Evolutionary conservation across 768 basidiomycete species (phyloP), one percentile per base, ranked within the genome.

Genomic region (Tricholomella constricta): DNA sequence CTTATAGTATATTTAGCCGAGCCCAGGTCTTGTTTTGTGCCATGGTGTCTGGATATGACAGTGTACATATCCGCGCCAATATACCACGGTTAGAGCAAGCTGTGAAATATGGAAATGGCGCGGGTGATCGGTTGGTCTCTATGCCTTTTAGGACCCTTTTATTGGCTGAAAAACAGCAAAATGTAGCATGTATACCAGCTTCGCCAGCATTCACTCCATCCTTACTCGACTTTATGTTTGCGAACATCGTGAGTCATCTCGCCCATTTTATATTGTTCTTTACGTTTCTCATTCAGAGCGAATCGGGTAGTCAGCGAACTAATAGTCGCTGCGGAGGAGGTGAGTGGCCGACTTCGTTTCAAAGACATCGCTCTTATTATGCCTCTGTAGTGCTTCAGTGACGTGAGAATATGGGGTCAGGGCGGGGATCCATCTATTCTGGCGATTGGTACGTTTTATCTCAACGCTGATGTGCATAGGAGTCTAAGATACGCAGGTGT

Each of bases 31-130:
- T 87, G 42, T 87, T 78, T 62, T 79, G 78, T 56, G 74, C 79
- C 4, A 76, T 86, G 75, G 83, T 85, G 6, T 83, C 86, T 3
- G 83, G 83, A 0, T 89, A 82, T 60, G 85, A 87, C 61, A 85
- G 79, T 51, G 74, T 80, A 0, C 85, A 88, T 60, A 73, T 87
- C 19, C 80, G 85, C 15, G 73, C 78, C n/a, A 85, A 84, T 61
- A 65, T 87, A 12, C 74, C 78, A 11, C 77, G 82, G 10, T 67
- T 87, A 43, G 82, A 85, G 62, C 77, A 83, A 61, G 84, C 85
- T 8, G 69, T 85, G 25, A 82, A 84, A 62, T 83, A 82, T 57
- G 85, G 85, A 3, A 78, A 82, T 43, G 83, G 83, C 56, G 81
- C 85, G 8, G 86, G 86, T 12, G 86, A 89, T 61, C 76, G 83